A percentile compares a stretch with the other conserved stretches of the same genome.
Evolutionary conservation across 1,139 yeast species (phyloP).

Genomic region (Nakaseomyces uthaithaninus): DNA sequence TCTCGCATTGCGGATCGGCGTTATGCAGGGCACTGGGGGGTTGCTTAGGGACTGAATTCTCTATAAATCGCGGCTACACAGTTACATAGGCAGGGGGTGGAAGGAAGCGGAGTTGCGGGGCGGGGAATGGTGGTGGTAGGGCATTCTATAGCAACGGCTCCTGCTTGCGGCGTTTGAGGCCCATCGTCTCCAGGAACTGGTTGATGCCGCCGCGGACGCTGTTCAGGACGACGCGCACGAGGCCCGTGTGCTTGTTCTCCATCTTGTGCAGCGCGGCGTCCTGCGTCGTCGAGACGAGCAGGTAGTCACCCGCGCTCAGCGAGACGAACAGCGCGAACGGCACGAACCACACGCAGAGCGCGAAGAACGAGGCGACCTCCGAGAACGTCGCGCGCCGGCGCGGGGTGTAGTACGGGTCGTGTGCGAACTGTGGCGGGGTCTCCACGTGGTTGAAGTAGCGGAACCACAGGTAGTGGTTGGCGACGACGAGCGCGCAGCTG

Average conservation of each 20-base stretch:
- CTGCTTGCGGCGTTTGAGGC: neutral
- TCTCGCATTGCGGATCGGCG: no score
- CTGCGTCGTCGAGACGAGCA: constrained; percentile 21
- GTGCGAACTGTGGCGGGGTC: constrained; percentile 43
- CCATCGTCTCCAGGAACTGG: constrained; percentile 8
- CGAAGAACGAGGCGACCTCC: constrained; percentile 90
- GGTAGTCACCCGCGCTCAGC: constrained; percentile 84
- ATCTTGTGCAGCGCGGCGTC: constrained; percentile 5
- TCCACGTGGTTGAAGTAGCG: constrained; percentile 63
- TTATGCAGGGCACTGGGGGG: no score
- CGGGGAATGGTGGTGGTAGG: no score
- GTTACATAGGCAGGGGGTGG: no score
- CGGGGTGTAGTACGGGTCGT: constrained; percentile 50
- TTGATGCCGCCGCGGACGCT: constrained; percentile 44
- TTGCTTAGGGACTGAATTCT: no score
- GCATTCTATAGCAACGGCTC: neutral
- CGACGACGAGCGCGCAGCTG: constrained; percentile 64
- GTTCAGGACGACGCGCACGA: constrained; percentile 60
- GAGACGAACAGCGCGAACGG: constrained; percentile 92
- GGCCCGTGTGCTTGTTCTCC: constrained; percentile 40
- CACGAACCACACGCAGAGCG: constrained; percentile 85
- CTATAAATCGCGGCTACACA: no score
- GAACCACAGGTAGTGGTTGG: constrained; percentile 89
- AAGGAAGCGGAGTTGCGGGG: no score
- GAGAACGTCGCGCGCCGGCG: constrained; percentile 75